Percentiles rank a stretch among this genome's conserved stretches.
Conservation (phyloP, 306 rosid species). For the Quercus glauca region DNA sequence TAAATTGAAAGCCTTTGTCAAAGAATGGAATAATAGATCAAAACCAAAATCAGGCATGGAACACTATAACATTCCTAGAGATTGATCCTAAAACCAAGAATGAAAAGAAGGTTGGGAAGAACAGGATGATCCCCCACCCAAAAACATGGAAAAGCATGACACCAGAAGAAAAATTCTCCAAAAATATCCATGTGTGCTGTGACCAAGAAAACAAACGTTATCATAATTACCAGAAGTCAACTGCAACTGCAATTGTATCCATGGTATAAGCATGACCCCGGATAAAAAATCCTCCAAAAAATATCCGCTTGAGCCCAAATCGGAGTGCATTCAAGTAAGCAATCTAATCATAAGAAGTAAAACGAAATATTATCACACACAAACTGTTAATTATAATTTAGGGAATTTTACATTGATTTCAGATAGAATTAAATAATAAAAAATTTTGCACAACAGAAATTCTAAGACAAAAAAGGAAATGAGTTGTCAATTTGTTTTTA, state of each 20-base stretch:
- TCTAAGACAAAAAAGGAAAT: background rate
- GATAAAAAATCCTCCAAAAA: slow-evolving; percentile 91
- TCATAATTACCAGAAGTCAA: slow-evolving; percentile 71
- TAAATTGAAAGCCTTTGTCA: background rate
- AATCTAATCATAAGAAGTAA: slow-evolving; percentile 42
- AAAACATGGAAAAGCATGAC: background rate
- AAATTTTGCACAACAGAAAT: background rate
- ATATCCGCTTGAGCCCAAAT: slow-evolving; percentile 88
- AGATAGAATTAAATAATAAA: background rate
- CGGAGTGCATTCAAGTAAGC: slow-evolving; percentile 92
- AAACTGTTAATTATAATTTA: background rate
- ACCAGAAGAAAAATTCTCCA: background rate
- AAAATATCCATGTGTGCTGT: background rate
- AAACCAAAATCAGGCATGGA: background rate
- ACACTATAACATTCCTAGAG: background rate
- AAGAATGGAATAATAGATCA: background rate
- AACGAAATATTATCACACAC: slow-evolving; percentile 10
- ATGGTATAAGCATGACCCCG: slow-evolving; percentile 82
- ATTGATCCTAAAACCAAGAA: background rate
- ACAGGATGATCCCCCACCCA: background rate
- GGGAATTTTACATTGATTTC: background rate
- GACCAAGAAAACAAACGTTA: background rate
- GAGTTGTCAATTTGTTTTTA: background rate
- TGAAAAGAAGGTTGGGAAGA: background rate
- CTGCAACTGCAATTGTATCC: slow-evolving; percentile 96